Base-by-base conservation (phyloP, 2,329 filamentous ascomycete genomes). In the Fusarium nisikadoi region DNA sequence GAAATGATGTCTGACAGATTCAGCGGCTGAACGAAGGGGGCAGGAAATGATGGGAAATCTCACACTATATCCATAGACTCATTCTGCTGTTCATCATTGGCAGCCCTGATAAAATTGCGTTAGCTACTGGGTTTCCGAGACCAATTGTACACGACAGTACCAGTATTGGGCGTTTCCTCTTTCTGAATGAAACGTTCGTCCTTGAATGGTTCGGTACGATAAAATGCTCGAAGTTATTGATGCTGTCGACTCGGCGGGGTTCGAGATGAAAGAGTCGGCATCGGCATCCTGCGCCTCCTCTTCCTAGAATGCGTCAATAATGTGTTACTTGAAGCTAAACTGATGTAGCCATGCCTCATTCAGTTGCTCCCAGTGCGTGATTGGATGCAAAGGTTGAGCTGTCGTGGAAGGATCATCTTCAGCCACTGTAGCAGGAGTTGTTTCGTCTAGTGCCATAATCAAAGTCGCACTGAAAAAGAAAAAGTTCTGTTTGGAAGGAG, bases 1-100 rank as follows among this genome's bases (percentile, higher is more conserved):
- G 4, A 72, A 61, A 6, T 74, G 71, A 7, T 74, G 71, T 4
- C 71, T 74, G 7, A 4, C 5, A 4, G 39, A 4, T 1, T 43
- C 2, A 54, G 43, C 20, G 45, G 43, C 14, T 2, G 1, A 7
- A 12, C 17, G 8, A 19, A 4, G 10, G 7, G 13, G 5, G 19
- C 16, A 2, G 19, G 6, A 1, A 3, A 6, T 6, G 4, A 20
- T 45, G 17, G n/a, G 5, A 10, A 11, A 9, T 8, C 20, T 33
- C 7, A 74, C 71, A 69, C 55, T 23, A 74, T 72, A 31, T 74
- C 71, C 46, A 72, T 69, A 2, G 71, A 60, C 23, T 74, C 71
- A 20, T 56, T 74, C 10, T 74, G 71, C 13, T 59, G 53, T 8
- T 65, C 71, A 14, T 74, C 71, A 8, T 73, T 73, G 14, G 71